Conservation (phyloP, 1,139 yeast species). For the Arxiozyma telluris region DNA sequence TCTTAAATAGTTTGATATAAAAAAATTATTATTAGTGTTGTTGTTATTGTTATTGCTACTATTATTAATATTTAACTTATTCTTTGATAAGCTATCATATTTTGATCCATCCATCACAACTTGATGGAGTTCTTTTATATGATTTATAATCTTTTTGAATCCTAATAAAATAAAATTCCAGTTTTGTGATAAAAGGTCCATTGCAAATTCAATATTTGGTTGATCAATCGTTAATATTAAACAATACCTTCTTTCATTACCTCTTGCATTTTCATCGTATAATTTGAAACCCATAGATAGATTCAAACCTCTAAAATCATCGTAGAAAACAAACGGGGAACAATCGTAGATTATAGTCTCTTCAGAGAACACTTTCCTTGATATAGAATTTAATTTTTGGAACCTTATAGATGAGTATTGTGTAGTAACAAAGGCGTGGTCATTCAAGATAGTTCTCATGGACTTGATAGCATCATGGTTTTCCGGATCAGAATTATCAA, state of each 20-base stretch:
- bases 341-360: constrained; percentile 61
- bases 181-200: constrained; percentile 38
- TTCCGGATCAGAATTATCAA: constrained; percentile 10
- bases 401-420: constrained; percentile 50
- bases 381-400: constrained; percentile 34
- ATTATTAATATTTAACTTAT: not conserved
- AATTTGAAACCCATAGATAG: constrained; percentile 59
- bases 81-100: not conserved
- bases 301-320: constrained; percentile 58
- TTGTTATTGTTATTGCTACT: not conserved
- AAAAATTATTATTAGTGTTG: constrained; percentile 7
- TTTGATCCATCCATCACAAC: constrained; percentile 17
- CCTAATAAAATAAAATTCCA: constrained; percentile 52
- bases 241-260: constrained; percentile 67
- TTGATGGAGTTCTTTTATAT: constrained; percentile 40
- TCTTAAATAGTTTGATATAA: constrained; percentile 34
- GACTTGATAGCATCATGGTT: constrained; percentile 12
- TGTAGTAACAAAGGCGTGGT: constrained; percentile 37
- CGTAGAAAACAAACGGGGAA: constrained; percentile 66
- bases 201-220: constrained; percentile 34
- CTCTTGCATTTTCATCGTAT: constrained; percentile 63
- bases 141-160: constrained; percentile 42
- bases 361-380: constrained; percentile 60
- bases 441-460: constrained; percentile 17
- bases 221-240: constrained; percentile 54